Base-by-base conservation (phyloP, 208 protist genomes). In the Tritrichomonas foetus region DNA sequence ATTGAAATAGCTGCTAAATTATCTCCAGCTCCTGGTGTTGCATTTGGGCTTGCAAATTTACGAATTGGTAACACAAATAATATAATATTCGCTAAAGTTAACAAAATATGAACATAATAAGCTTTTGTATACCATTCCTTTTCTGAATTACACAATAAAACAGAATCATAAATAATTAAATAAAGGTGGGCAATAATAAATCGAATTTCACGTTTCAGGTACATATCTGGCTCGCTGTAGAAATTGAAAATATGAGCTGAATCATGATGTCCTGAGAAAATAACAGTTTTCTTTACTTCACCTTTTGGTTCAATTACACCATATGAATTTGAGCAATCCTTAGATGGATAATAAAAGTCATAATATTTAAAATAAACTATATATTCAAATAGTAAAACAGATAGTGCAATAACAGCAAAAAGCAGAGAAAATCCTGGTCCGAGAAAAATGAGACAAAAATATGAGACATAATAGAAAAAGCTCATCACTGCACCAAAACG, bases 191-290 rank as follows among this genome's bases (percentile, higher is more conserved):
- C 55, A 64, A 64, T 64, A 25, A 64, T 8, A 64, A 64, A 64
- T 8, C 55, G 55, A 8, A 25, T 64, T 20, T 64, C 55, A 64
- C 55, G 55, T 22, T 22, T 20, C 20, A 25, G 55, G 20, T 64
- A 64, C 55, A 64, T 64, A 8, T 64, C 55, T 64, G 55, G 55
- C 8, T 64, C 55, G 20, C 8, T 20, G 20, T 64, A 64, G 16
- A 89, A 89, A 5, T 14, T 49, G 22, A 89, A 89, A 39, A 89
- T 89, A 22, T 33, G 47, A 3, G 78, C 78, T 8, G 41, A 53
- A 57, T 89, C 78, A 57, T 89, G 78, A 50, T 89, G 78, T n/a
- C 78, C 78, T 39, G 47, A 61, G 36, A 39, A 57, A 9, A 89
- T 49, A 57, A 89, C 47, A 13, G 47, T 89, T 0, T 53, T 20